Evolutionary conservation across 768 basidiomycete species (phyloP).

Genomic region (Gloeophyllum trabeum): DNA sequence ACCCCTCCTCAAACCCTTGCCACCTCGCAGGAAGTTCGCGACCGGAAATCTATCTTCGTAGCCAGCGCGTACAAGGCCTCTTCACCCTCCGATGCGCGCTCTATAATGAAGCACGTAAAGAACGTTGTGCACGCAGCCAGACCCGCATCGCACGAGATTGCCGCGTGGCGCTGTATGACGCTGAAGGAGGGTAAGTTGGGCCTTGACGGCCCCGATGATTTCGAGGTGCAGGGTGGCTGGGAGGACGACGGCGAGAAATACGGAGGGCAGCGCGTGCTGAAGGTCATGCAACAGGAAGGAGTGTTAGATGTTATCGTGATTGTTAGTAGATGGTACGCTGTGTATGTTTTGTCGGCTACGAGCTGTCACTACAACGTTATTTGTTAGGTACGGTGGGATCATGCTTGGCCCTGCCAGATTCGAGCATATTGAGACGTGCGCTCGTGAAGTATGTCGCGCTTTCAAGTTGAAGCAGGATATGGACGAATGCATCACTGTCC

Average conservation of each 20-base stretch:
- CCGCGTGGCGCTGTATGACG: conserved; percentile 73
- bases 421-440: conserved; percentile 66
- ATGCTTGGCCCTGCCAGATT: conserved; percentile 69
- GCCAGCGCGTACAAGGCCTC: conserved; percentile 50
- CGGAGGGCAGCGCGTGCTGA: conserved; percentile 51
- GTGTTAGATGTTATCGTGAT: conserved; percentile 72
- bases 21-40: conserved; percentile 65
- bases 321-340: conserved; percentile 62
- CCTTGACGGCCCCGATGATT: conserved; percentile 64
- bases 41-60: conserved; percentile 64
- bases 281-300: conserved; percentile 57
- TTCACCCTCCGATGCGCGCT: conserved; percentile 37
- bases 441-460: conserved; percentile 58
- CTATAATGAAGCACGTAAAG: conserved; percentile 38
- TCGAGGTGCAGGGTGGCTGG: conserved; percentile 48
- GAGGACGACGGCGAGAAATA: conserved; percentile 75
- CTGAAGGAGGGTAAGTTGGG: conserved; percentile 56
- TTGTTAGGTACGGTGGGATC: conserved; percentile 79
- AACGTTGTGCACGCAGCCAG: conserved; percentile 45
- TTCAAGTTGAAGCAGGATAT: conserved; percentile 64
- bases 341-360: background rate
- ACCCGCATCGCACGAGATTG: conserved; percentile 61
- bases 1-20: conserved; percentile 33
- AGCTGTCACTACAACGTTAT: background rate
- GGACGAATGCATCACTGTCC: conserved; percentile 42